phyloP scores from a whole-genome alignment of 1,139 yeast genomes.

The Scheffersomyces stambukii region DNA sequence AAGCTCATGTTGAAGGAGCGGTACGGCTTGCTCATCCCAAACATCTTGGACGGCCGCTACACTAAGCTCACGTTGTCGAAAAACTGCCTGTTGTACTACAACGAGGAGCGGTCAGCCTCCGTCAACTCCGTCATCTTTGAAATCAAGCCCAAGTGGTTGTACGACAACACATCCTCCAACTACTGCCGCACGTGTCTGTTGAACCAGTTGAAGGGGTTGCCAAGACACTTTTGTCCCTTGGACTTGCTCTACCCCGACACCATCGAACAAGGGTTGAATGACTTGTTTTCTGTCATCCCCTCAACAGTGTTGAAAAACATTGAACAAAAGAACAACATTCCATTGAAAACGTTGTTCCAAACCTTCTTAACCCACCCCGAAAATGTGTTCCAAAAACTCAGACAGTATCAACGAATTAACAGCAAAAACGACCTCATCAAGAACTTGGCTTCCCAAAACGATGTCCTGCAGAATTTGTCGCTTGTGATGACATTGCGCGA shows the following conservation, averaged over 20 bases:
- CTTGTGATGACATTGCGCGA: slow-evolving; percentile 55
- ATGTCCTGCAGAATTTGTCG: slow-evolving; percentile 42
- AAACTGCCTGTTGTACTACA: slow-evolving; percentile 32
- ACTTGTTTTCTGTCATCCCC: slow-evolving; percentile 30
- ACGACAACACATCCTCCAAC: slow-evolving; percentile 33
- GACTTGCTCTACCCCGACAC: slow-evolving; percentile 34
- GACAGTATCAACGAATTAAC: slow-evolving; percentile 32
- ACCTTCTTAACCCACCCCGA: slow-evolving; percentile 25
- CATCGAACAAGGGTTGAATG: slow-evolving; percentile 31
- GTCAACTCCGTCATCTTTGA: slow-evolving; percentile 35
- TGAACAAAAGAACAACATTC: slow-evolving; percentile 21
- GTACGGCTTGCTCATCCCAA: slow-evolving; percentile 40
- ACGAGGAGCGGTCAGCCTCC: slow-evolving; percentile 1
- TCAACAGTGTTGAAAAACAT: slow-evolving; percentile 15
- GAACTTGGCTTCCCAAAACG: slow-evolving; percentile 31
- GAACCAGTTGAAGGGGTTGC: slow-evolving; percentile 29
- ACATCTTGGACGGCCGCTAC: slow-evolving; percentile 34
- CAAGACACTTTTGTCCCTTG: slow-evolving; percentile 43
- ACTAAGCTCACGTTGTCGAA: slow-evolving; percentile 25
- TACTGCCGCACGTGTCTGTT: slow-evolving; percentile 46
- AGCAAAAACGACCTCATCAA: slow-evolving; percentile 32
- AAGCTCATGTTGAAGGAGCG: slow-evolving; percentile 33
- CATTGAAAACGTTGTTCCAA: slow-evolving; percentile 25
- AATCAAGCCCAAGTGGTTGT: slow-evolving; percentile 47
- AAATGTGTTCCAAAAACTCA: slow-evolving; percentile 37